Base-by-base conservation (phyloP, 2,329 filamentous ascomycete species). In the Xylariomycetidae sp. region DNA sequence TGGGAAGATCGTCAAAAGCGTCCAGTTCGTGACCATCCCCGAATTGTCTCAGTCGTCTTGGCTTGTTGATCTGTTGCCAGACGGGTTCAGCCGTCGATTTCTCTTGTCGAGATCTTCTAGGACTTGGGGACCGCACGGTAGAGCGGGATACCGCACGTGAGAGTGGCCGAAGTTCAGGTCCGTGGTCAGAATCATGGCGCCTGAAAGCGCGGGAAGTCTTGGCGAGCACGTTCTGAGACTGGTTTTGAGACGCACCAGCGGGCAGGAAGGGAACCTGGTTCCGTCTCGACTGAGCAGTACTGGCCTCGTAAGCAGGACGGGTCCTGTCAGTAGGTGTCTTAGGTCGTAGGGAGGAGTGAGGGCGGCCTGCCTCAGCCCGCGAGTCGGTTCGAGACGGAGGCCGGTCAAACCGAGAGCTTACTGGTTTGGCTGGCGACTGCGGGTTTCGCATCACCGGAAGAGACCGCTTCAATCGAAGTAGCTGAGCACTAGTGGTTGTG, bases 11-110 rank as follows among this genome's bases (percentile, higher is more conserved):
- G 56, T 98, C 92, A 56, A 98, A 97, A 3, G 76, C 80, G 48
- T 97, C 90, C 20, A 98, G 71, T 60, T 98, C 92, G 40, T 83
- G 85, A 12, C 92, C 92, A 58, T 96, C 88, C 10, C 92, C 92
- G 63, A 94, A 98, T 50, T 86, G 79, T 28, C 80, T 74, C 39
- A 71, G 69, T 25, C 79, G 72, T 22, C 77, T 71, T 3, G 88
- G 88, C 56, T 82, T 85, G 42, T 77, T 89, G 38, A 94, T 64
- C 29, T 83, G 80, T 45, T 83, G 78, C 67, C 70, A 76, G 5
- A 64, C 62, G 25, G 70, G 70, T 29, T 72, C 72, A 25, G 59
- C 53, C 8, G 56, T 54, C 30, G 58, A 46, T 45, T 62, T 64
- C 37, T 66, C 63, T 29, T 57, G 62, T 30, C 59, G 69, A 45